These are phyloP conservation scores for Rhizophagus prolifer DNA, from an alignment of 192 early-diverging fungal genomes.

Conservation along the genomic window DNA sequence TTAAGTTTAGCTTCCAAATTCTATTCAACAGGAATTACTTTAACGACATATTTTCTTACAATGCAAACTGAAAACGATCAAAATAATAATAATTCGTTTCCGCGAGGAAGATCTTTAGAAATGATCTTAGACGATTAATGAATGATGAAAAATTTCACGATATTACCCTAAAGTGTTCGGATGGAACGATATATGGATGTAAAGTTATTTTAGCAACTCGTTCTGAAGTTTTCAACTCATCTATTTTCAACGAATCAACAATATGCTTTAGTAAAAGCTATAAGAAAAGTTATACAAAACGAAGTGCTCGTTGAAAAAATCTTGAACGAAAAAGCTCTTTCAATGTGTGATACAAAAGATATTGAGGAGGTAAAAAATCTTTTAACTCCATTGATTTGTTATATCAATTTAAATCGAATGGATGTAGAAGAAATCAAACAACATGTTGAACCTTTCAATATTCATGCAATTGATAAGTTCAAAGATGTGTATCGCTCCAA, in stretches of 20 bases:
- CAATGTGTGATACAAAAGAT: not conserved
- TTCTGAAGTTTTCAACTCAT: not conserved
- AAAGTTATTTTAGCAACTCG: not conserved
- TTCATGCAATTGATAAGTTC: not conserved
- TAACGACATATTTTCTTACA: too few relatives aligned
- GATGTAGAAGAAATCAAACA: not conserved
- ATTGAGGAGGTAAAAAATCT: too few relatives aligned
- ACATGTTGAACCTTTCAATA: not conserved
- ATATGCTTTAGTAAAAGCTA: not conserved
- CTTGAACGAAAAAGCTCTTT: too few relatives aligned
- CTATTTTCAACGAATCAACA: not conserved
- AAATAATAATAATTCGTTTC: too few relatives aligned
- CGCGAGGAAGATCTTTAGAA: not conserved
- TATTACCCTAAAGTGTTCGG: not conserved
- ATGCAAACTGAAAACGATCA: too few relatives aligned
- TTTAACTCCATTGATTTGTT: not conserved
- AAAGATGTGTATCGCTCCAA: not conserved
- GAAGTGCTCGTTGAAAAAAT: too few relatives aligned
- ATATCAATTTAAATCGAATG: constrained; percentile 6
- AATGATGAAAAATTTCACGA: not conserved
- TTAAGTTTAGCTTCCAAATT: too few relatives aligned
- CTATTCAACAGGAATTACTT: too few relatives aligned
- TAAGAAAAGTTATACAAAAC: not conserved
- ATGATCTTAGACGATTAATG: not conserved
- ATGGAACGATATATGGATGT: not conserved